phyloP scores from a whole-genome alignment of 495 filamentous ascomycete species.

The Alectoria sarmentosa region DNA sequence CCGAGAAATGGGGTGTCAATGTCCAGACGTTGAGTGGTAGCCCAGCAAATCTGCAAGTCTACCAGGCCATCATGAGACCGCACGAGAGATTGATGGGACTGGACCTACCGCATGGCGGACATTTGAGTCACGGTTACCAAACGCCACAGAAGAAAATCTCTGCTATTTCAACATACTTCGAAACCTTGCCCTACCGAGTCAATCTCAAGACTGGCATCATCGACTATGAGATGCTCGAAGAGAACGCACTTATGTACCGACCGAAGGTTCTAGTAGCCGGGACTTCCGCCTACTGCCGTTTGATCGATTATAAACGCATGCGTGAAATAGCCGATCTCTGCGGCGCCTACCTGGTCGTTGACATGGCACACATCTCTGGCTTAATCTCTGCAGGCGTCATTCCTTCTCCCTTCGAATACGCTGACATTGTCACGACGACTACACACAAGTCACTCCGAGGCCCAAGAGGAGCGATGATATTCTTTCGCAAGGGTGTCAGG shows the following conservation, averaged over 20 bases:
- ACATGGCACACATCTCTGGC: conserved; percentile 99
- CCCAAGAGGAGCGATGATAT: conserved; percentile 99
- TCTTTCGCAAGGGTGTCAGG: conserved; percentile 95
- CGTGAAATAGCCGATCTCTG: conserved; percentile 92
- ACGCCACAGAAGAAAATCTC: conserved; percentile 89
- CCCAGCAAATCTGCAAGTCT: conserved; percentile 96
- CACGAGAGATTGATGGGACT: conserved; percentile 97
- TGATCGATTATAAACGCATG: conserved; percentile 97
- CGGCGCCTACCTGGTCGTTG: conserved; percentile 89
- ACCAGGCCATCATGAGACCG: conserved; percentile 94
- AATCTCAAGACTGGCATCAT: conserved; percentile 91
- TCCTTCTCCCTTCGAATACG: conserved; percentile 86
- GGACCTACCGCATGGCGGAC: conserved; percentile 94
- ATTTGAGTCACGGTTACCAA: conserved; percentile 98
- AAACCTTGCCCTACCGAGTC: conserved; percentile 90
- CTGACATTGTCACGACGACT: conserved; percentile 97
- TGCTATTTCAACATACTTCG: conserved; percentile 89
- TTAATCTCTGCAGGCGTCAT: conserved; percentile 91
- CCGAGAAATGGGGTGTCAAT: conserved; percentile 95
- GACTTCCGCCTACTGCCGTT: conserved; percentile 96
- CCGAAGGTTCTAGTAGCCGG: conserved; percentile 95
- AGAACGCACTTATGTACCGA: conserved; percentile 88
- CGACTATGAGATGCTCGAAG: conserved; percentile 89
- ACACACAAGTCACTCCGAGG: conserved; percentile 99
- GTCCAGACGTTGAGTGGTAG: conserved; percentile 82